phyloP scores from a whole-genome alignment of 2,329 filamentous ascomycete genomes.

The Fusarium heterosporum region DNA sequence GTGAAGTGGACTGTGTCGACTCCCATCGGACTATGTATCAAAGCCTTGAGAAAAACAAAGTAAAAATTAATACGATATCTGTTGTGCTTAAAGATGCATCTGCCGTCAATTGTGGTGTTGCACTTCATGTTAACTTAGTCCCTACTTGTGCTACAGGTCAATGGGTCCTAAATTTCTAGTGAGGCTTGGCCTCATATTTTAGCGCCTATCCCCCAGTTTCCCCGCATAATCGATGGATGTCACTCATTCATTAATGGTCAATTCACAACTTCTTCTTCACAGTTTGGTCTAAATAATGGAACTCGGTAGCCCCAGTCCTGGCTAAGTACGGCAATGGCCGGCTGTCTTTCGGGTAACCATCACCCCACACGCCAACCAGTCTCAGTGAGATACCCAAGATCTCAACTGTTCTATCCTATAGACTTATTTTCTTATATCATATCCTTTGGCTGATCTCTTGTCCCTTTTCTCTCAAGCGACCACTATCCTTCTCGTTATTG shows the following conservation, averaged over 20 bases:
- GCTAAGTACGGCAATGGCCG: slow-evolving; percentile 54
- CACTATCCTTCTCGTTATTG: background rate
- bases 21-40: slow-evolving; percentile 25
- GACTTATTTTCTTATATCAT: slow-evolving; percentile 2
- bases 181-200: slow-evolving; percentile 25
- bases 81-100: background rate
- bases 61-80: slow-evolving; percentile 12
- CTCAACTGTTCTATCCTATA: background rate
- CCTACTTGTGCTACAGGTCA: too few species aligned
- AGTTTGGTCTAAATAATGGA: background rate
- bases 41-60: slow-evolving; percentile 24
- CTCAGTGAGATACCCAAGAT: slow-evolving; percentile 3
- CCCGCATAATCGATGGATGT: slow-evolving; percentile 31
- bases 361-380: slow-evolving; percentile 26
- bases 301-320: slow-evolving; percentile 39
- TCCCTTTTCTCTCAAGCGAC: background rate
- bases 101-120: background rate
- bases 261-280: slow-evolving; percentile 21
- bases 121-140: background rate
- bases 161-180: background rate
- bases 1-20: slow-evolving; percentile 38
- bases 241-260: background rate
- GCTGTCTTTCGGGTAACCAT: slow-evolving; percentile 49
- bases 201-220: slow-evolving; percentile 29
- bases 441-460: background rate